phyloP scores from a whole-genome alignment of 768 basidiomycete genomes.

The Lentinus tigrinus region DNA sequence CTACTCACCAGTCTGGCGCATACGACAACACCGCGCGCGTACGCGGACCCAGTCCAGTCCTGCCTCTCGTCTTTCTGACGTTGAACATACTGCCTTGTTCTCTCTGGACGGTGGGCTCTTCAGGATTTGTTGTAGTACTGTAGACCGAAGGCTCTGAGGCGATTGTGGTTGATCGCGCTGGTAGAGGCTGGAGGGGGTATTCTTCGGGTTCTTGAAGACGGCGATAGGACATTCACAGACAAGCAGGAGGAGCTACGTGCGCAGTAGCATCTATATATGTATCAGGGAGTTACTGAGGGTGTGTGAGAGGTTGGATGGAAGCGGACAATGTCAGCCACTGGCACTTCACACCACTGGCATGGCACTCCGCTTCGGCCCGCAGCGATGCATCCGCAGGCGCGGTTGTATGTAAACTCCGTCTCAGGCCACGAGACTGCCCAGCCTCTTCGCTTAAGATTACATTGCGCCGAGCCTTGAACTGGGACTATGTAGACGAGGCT shows the following conservation, averaged over 20 bases:
- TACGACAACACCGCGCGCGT: slow-evolving; percentile 53
- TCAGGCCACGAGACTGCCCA: too few relatives aligned
- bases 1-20: slow-evolving; percentile 70
- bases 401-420: too few relatives aligned
- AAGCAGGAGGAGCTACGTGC: not conserved
- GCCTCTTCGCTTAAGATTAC: too few relatives aligned
- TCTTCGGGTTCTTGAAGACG: slow-evolving; percentile 10
- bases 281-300: too few relatives aligned
- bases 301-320: too few relatives aligned
- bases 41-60: slow-evolving; percentile 27
- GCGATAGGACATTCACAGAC: slow-evolving; percentile 11
- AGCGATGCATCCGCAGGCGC: too few relatives aligned
- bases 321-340: too few relatives aligned
- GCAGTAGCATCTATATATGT: too few relatives aligned
- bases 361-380: too few relatives aligned
- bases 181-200: slow-evolving; percentile 3
- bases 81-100: not conserved
- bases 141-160: not conserved
- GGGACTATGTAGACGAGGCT: too few relatives aligned
- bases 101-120: not conserved
- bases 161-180: not conserved
- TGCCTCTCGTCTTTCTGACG: slow-evolving; percentile 8
- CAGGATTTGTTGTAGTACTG: not conserved
- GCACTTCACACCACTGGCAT: too few relatives aligned
- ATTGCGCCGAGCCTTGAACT: too few relatives aligned